Percentiles rank a stretch among this genome's conserved stretches.
These are phyloP conservation scores for Pleurostoma richardsiae DNA, from an alignment of 2,329 filamentous ascomycete genomes.

Conservation along the genomic window DNA sequence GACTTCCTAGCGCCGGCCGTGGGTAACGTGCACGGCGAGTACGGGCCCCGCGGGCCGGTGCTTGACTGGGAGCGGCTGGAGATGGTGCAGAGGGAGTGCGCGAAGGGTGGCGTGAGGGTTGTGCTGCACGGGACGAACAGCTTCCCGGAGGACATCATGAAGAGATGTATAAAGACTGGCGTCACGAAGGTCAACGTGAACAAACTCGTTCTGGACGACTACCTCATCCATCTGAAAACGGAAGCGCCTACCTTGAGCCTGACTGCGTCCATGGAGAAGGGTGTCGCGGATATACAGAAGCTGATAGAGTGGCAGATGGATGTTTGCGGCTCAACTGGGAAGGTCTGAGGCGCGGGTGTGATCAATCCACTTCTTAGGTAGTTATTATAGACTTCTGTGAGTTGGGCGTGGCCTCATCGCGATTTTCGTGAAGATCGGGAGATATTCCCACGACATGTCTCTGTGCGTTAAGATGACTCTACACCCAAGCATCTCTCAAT, in stretches of 20 bases:
- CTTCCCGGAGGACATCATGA: slow-evolving; percentile 44
- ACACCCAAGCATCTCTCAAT: no score
- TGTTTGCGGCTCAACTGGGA: slow-evolving; percentile 6
- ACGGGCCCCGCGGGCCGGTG: slow-evolving; percentile 49
- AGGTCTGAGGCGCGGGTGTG: neutral
- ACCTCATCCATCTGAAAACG: slow-evolving; percentile 5
- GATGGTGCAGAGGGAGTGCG: neutral
- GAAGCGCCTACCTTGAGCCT: slow-evolving; percentile 4
- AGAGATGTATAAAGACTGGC: slow-evolving; percentile 43
- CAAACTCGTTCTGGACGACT: slow-evolving; percentile 8
- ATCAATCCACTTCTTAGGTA: no score
- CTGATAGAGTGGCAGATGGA: slow-evolving; percentile 8
- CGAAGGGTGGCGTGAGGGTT: slow-evolving; percentile 31
- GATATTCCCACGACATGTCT: no score
- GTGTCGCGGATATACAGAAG: slow-evolving; percentile 6
- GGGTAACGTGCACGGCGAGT: slow-evolving; percentile 60
- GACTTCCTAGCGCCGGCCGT: slow-evolving; percentile 60
- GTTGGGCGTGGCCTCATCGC: no score
- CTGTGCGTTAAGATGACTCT: no score
- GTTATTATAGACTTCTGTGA: no score
- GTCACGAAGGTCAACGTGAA: slow-evolving; percentile 46
- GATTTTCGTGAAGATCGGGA: no score
- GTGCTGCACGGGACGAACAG: slow-evolving; percentile 55
- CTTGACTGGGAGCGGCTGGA: neutral
- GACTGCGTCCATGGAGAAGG: slow-evolving; percentile 6